Evolutionary conservation across 176 grass and related monocot genomes (phyloP).

Genomic region (Raddia distichophylla): DNA sequence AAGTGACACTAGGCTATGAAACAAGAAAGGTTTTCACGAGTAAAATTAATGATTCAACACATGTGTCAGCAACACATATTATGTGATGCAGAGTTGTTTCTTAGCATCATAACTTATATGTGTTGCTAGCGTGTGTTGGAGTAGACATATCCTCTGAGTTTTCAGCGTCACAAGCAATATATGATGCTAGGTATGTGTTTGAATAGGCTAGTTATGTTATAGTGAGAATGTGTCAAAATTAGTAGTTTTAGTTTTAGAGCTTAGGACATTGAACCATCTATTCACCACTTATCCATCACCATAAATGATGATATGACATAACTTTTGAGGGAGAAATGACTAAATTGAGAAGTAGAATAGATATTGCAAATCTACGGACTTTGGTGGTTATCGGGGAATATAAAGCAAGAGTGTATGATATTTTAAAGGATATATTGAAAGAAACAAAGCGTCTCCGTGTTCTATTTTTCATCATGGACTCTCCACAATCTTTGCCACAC

Average conservation of each 20-base stretch:
- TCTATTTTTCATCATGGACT: neutral
- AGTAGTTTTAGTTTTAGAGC: neutral
- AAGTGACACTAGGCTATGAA: too few relatives aligned
- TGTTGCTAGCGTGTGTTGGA: too few relatives aligned
- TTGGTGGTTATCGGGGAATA: neutral
- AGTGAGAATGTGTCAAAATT: conserved; percentile 6
- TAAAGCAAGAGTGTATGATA: too few relatives aligned
- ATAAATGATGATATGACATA: neutral
- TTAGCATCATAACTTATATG: too few relatives aligned
- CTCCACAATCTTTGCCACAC: neutral
- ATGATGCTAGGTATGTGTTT: too few relatives aligned
- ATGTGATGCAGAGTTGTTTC: too few relatives aligned
- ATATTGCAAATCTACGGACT: neutral
- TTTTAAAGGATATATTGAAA: neutral
- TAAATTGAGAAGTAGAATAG: neutral
- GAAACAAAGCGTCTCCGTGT: neutral
- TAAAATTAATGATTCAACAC: too few relatives aligned
- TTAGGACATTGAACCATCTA: neutral
- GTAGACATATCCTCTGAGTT: too few relatives aligned
- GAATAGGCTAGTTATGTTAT: too few relatives aligned
- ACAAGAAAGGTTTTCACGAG: too few relatives aligned
- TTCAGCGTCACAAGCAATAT: too few relatives aligned
- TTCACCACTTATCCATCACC: conserved; percentile 7
- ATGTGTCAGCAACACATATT: too few relatives aligned
- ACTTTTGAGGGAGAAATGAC: conserved; percentile 4